Percentiles rank a stretch among this genome's conserved stretches.
These are phyloP conservation scores for Rhodomyrtus psidioides DNA, from an alignment of 441 rosid species.

Conservation along the genomic window DNA sequence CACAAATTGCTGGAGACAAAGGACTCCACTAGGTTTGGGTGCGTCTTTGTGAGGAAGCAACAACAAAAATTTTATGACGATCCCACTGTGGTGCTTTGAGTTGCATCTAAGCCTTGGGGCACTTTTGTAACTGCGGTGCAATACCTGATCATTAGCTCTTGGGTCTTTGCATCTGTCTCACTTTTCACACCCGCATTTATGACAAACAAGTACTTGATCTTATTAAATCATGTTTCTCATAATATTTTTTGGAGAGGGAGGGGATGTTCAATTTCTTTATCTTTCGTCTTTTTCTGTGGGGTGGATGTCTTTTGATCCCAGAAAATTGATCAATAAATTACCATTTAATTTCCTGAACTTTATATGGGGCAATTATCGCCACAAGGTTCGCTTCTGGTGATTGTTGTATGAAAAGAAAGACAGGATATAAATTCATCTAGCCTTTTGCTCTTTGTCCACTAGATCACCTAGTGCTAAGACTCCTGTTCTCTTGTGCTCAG, in stretches of 20 bases:
- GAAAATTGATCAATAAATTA: neutral
- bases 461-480: neutral
- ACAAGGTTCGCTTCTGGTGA: neutral
- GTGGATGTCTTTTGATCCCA: neutral
- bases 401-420: neutral
- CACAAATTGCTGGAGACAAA: neutral
- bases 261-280: neutral
- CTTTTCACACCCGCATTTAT: neutral
- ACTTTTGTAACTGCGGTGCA: neutral
- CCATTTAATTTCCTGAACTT: neutral
- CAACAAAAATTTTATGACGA: neutral
- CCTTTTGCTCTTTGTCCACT: neutral
- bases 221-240: neutral
- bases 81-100: neutral
- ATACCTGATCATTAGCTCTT: neutral
- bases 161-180: neutral
- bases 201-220: neutral
- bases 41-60: neutral
- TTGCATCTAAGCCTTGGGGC: neutral
- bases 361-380: neutral
- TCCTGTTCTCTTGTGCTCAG: slow-evolving; percentile 22
- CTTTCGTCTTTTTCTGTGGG: neutral
- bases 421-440: neutral
- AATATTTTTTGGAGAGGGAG: neutral
- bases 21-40: neutral